A percentile compares a stretch with the other conserved stretches of the same genome.
Evolutionary conservation across 2,329 filamentous ascomycete species (phyloP).

Genomic region (Periglandula ipomoeae): DNA sequence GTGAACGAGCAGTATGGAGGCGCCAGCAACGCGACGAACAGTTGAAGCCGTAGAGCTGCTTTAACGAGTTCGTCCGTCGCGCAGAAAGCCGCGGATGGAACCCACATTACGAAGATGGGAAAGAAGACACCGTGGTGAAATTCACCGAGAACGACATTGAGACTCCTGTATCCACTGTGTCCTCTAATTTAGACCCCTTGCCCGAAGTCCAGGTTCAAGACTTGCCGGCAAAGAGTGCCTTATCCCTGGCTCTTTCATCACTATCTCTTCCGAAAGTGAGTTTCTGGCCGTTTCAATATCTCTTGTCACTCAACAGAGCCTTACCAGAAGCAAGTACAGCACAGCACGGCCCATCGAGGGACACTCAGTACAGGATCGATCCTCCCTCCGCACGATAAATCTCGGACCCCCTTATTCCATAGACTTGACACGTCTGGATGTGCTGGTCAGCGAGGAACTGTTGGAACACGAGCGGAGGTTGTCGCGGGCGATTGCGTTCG

Average conservation of each 20-base stretch:
- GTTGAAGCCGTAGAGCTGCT: conserved; percentile 1
- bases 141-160: not conserved
- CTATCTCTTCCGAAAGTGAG: not conserved
- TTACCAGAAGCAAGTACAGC: not conserved
- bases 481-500: not conserved
- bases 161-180: not conserved
- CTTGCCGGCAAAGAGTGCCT: no score
- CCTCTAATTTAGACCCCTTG: not conserved
- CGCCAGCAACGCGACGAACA: not conserved
- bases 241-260: not conserved
- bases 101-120: not conserved
- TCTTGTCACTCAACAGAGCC: not conserved
- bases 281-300: not conserved
- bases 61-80: conserved; percentile 1
- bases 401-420: not conserved
- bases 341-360: not conserved
- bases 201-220: not conserved
- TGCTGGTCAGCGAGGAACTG: not conserved
- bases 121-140: not conserved
- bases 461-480: not conserved
- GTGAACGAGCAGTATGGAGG: not conserved
- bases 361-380: not conserved
- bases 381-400: not conserved
- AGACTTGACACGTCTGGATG: not conserved
- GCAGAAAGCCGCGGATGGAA: not conserved